phyloP scores from a whole-genome alignment of 768 basidiomycete species.

The Cyclocybe cylindracea region DNA sequence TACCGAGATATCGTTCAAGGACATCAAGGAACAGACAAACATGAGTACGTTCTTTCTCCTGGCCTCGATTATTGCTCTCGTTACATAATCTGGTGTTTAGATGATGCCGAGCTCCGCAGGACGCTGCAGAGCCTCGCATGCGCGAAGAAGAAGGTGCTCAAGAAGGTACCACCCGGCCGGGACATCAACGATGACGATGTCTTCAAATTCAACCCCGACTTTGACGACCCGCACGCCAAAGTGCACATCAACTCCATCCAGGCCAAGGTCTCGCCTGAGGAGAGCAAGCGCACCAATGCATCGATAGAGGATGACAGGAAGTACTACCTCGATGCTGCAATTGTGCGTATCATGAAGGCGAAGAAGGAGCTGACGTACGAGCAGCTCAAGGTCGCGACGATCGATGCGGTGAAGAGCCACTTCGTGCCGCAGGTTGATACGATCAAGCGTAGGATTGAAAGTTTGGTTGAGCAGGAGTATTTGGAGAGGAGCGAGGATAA shows the following conservation, averaged over 20 bases:
- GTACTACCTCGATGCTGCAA: conserved; percentile 87
- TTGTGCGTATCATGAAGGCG: conserved; percentile 96
- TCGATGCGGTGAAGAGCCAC: conserved; percentile 85
- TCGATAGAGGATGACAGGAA: conserved; percentile 88
- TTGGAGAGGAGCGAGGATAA: conserved; percentile 74
- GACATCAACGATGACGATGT: conserved; percentile 77
- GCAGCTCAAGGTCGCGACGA: conserved; percentile 77
- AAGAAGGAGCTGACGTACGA: conserved; percentile 82
- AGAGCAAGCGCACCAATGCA: conserved; percentile 77
- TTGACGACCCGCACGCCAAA: conserved; percentile 74
- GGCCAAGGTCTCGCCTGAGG: conserved; percentile 91
- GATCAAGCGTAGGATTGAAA: conserved; percentile 85
- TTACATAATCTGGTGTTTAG: conserved; percentile 38
- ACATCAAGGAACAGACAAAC: conserved; percentile 66
- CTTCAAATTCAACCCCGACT: conserved; percentile 82
- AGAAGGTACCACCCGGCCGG: conserved; percentile 74
- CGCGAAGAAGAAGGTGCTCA: conserved; percentile 86
- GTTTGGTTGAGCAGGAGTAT: conserved; percentile 86
- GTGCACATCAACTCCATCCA: conserved; percentile 97
- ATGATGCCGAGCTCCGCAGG: conserved; percentile 69
- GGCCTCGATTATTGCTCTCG: background rate
- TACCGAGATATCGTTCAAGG: conserved; percentile 57
- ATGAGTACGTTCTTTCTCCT: conserved; percentile 59
- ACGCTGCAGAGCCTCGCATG: conserved; percentile 92
- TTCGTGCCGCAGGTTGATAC: conserved; percentile 82